These are phyloP conservation scores for Talaromyces sp. DNA, from an alignment of 2,329 filamentous ascomycete species.

Conservation along the genomic window DNA sequence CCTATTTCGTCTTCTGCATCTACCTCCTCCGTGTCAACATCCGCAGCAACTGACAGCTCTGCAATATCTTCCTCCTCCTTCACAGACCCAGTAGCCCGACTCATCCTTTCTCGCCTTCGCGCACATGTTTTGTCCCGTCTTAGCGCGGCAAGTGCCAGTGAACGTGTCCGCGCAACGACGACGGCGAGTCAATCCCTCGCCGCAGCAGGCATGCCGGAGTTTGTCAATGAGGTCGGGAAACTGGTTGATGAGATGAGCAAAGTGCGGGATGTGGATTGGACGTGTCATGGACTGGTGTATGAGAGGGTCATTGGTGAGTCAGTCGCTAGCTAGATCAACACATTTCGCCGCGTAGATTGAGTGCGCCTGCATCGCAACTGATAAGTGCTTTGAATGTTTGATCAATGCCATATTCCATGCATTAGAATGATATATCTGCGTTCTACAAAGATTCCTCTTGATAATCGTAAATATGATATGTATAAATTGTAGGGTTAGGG, in stretches of 20 bases:
- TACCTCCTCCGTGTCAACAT: constrained; percentile 47
- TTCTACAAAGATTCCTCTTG: neutral
- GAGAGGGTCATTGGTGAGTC: constrained; percentile 46
- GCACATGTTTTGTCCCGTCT: constrained; percentile 54
- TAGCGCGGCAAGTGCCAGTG: constrained; percentile 57
- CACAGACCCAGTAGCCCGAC: constrained; percentile 58
- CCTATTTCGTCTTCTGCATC: constrained; percentile 57
- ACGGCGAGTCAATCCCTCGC: constrained; percentile 58
- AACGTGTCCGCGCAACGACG: constrained; percentile 55
- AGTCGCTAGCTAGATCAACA: neutral
- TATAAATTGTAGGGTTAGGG: constrained; percentile 4
- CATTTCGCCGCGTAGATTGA: neutral
- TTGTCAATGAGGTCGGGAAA: constrained; percentile 56
- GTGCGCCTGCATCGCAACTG: neutral
- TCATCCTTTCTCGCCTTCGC: constrained; percentile 57
- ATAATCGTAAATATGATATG: no score
- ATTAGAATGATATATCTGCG: neutral
- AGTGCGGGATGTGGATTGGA: constrained; percentile 57
- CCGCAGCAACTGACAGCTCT: constrained; percentile 13
- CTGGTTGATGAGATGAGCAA: constrained; percentile 57
- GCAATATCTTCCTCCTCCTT: constrained; percentile 42
- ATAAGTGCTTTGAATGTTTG: neutral
- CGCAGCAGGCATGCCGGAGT: constrained; percentile 59
- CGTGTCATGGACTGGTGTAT: constrained; percentile 56
- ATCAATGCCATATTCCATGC: neutral